phyloP scores from a whole-genome alignment of 768 basidiomycete genomes.

The Saitozyma sp. region DNA sequence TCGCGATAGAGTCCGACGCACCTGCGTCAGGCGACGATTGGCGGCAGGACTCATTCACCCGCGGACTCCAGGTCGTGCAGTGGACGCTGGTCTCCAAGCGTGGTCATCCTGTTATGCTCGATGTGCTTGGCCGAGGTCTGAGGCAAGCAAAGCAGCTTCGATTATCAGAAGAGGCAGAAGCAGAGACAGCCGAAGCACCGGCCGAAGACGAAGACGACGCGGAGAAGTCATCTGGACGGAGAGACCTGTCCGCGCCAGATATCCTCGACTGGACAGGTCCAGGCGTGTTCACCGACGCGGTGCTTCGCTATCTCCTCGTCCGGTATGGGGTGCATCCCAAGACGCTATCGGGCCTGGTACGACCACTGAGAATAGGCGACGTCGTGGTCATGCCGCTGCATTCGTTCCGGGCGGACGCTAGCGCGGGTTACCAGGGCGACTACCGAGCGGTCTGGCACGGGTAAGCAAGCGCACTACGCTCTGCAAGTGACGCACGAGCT shows the following conservation, averaged over 20 bases:
- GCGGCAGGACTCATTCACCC: conserved; percentile 18
- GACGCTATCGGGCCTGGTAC: conserved; percentile 7
- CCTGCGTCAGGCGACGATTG: conserved; percentile 19
- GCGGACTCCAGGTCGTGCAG: conserved; percentile 36
- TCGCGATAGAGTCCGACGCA: conserved; percentile 29
- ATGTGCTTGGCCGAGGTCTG: conserved; percentile 27
- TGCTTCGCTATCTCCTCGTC: conserved; percentile 20
- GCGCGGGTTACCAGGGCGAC: conserved; percentile 28
- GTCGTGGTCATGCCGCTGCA: conserved; percentile 30
- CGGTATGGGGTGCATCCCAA: conserved; percentile 16
- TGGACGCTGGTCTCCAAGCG: conserved; percentile 36
- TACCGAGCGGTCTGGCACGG: conserved; percentile 28
- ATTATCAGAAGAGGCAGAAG: conserved; percentile 2
- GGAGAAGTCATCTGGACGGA: no score
- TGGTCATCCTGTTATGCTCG: conserved; percentile 35
- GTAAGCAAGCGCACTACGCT: conserved; percentile 7
- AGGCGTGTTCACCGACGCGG: conserved; percentile 29
- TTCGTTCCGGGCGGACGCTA: conserved; percentile 29
- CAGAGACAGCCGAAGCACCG: conserved; percentile 3
- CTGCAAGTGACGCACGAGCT: background rate
- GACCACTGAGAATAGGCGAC: conserved; percentile 14
- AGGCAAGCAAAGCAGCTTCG: conserved; percentile 11
- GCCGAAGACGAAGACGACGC: conserved; percentile 2
- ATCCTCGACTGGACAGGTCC: conserved; percentile 35
- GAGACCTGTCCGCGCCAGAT: no score